Evolutionary conservation across 2,329 filamentous ascomycete genomes (phyloP).

Genomic region (Dendryphion nanum): DNA sequence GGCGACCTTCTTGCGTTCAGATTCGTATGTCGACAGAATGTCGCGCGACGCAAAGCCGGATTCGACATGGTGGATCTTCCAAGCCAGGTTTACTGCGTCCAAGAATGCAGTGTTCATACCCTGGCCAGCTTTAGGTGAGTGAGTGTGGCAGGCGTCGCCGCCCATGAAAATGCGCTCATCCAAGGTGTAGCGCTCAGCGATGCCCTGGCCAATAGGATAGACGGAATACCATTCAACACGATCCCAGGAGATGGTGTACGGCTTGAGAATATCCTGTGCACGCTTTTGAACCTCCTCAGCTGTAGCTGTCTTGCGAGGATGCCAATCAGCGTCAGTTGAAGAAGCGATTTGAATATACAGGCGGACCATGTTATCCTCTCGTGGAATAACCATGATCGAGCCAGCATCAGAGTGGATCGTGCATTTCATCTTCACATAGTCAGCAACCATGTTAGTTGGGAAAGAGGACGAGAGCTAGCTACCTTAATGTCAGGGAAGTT

Average conservation of each 20-base stretch:
- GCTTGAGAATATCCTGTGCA: conserved; percentile 59
- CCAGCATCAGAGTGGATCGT: conserved; percentile 65
- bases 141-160: conserved; percentile 64
- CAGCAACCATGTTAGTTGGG: conserved; percentile 4
- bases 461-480: conserved; percentile 5
- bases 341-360: conserved; percentile 61
- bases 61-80: conserved; percentile 94
- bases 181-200: conserved; percentile 63
- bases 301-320: conserved; percentile 60
- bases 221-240: conserved; percentile 66
- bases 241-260: conserved; percentile 63
- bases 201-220: conserved; percentile 65
- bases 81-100: conserved; percentile 80
- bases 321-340: conserved; percentile 60
- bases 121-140: conserved; percentile 63
- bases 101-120: conserved; percentile 63
- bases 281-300: conserved; percentile 58
- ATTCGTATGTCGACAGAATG: conserved; percentile 80
- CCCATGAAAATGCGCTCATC: conserved; percentile 67
- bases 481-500: conserved; percentile 64
- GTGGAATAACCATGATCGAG: conserved; percentile 63
- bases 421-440: conserved; percentile 56
- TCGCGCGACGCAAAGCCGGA: conserved; percentile 73
- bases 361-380: conserved; percentile 55
- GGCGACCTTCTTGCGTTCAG: conserved; percentile 79